phyloP scores from a whole-genome alignment of 1,284 basidiomycete genomes.

The Heliocybe sulcata region DNA sequence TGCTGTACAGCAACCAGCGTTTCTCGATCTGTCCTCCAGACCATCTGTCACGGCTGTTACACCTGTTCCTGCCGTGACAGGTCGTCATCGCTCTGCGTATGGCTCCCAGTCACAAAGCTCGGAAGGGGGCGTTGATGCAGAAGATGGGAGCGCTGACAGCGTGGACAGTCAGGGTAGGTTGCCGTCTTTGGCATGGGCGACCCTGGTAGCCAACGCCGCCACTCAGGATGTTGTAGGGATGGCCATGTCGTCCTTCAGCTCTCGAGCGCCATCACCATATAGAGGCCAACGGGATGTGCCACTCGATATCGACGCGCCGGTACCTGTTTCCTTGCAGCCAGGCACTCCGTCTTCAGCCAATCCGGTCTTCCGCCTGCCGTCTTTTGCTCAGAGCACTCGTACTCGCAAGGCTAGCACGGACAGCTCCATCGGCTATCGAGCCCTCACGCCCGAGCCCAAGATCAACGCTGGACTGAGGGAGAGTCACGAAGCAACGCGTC shows the following conservation, averaged over 20 bases:
- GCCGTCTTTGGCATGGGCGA: slow-evolving; percentile 12
- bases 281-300: neutral
- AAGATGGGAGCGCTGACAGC: neutral
- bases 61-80: neutral
- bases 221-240: slow-evolving; percentile 12
- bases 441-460: neutral
- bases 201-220: slow-evolving; percentile 9
- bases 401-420: neutral
- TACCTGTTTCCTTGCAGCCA: neutral
- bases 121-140: neutral
- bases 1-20: neutral
- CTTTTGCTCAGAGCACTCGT: neutral
- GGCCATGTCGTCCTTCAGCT: neutral
- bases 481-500: neutral
- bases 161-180: neutral
- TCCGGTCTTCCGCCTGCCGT: neutral
- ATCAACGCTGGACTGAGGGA: neutral
- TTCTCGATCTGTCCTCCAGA: neutral
- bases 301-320: neutral
- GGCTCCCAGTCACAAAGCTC: neutral
- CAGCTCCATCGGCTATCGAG: neutral
- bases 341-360: neutral
- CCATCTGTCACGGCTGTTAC: neutral
- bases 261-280: neutral
- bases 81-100: neutral